Base-by-base conservation (phyloP, 345 rosid species). In the Lepidium didymum region DNA sequence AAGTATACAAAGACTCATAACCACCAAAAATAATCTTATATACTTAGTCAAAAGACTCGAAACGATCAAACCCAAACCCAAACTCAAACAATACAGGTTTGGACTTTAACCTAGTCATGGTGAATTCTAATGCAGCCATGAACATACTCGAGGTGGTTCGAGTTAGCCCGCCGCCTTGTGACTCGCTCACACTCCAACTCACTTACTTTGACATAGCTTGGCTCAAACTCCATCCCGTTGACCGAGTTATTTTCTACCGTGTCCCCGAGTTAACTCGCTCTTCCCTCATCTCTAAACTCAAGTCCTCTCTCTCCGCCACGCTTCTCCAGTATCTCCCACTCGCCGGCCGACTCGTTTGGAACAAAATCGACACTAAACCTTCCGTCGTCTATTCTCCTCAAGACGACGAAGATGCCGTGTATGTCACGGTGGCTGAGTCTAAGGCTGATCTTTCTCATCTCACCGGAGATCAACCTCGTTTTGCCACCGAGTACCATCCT, bases 281-380 rank as follows among this genome's bases (percentile, higher is more conserved):
- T 7, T 54, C 8, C 13, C 65, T 83, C 43, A 21, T 80, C 12
- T 58, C 78, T 7, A 81, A 68, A 47, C 82, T 83, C 40, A 83
- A 70, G 2, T 60, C 59, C 27, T 78, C 84, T 13, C 81, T 78
- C 7, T 76, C 84, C 1, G 27, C 56, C 23, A 44, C 70, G 0
- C 86, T 84, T 59, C 44, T n/a, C 16, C 81, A 78, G 35, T 78
- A 70, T 62, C 80, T 78, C 38, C 86, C 83, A 36, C 57, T 78
- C 25, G 76, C 84, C 1, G 83, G 86, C 29, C 62, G 64, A 25
- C 62, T 84, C n/a, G 53, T 27, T 0, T 76, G 81, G 84, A 69
- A 73, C 1, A 8, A 64, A 11, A 8, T 11, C 7, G 16, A 76
- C 38, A 45, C 75, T 4, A 72, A 73, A 43, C 83, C 73, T 1